phyloP scores from a whole-genome alignment of 2,329 filamentous ascomycete genomes.

The Colletotrichum cordylinicola region DNA sequence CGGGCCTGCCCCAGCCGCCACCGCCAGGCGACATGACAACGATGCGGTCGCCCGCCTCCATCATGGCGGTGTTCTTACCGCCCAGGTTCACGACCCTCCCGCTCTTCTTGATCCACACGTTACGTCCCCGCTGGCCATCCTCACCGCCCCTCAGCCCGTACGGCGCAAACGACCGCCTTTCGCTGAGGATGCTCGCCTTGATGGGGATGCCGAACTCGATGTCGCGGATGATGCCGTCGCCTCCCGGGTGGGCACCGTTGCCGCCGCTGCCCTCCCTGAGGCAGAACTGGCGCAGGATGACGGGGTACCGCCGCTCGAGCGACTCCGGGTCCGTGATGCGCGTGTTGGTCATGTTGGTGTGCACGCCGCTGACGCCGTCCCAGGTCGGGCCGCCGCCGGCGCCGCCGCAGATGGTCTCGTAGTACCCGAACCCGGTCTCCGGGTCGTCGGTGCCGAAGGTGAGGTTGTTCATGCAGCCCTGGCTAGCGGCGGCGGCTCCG shows the following conservation, averaged over 20 bases:
- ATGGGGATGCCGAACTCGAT: constrained; percentile 76
- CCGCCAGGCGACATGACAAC: constrained; percentile 68
- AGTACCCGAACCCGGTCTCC: constrained; percentile 76
- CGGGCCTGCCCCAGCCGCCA: constrained; percentile 58
- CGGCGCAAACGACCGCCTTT: constrained; percentile 72
- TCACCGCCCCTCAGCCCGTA: constrained; percentile 76
- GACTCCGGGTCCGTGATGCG: constrained; percentile 82
- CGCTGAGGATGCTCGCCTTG: constrained; percentile 73
- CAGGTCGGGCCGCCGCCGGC: constrained; percentile 75
- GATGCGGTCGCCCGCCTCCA: constrained; percentile 65
- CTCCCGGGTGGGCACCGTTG: constrained; percentile 64
- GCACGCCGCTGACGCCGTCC: constrained; percentile 76
- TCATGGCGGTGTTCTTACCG: constrained; percentile 65
- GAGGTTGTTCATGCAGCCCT: constrained; percentile 83
- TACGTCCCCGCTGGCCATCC: constrained; percentile 70
- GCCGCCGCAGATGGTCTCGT: constrained; percentile 84
- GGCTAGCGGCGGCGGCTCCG: constrained; percentile 74
- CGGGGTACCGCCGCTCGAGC: constrained; percentile 78
- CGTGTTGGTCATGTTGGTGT: constrained; percentile 87
- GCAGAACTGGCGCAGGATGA: constrained; percentile 73
- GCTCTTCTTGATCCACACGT: constrained; percentile 64
- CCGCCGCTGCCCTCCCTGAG: constrained; percentile 70
- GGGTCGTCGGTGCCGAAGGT: constrained; percentile 73
- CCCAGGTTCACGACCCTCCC: constrained; percentile 57
- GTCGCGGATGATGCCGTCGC: constrained; percentile 72